Evolutionary conservation across 306 rosid genomes (phyloP).

Genomic region (Prunus mongolica): DNA sequence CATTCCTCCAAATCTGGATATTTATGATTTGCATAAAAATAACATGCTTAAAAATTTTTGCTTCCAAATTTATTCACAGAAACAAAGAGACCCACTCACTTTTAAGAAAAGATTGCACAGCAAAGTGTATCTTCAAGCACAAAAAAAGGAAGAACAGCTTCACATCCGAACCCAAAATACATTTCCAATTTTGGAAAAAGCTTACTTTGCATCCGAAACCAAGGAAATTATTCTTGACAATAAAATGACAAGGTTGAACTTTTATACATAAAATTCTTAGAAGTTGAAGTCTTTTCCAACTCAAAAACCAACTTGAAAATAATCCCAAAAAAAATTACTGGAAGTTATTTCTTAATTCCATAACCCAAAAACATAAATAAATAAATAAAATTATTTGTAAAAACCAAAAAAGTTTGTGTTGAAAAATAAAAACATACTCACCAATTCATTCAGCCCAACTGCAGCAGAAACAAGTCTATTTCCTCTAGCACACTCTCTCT

Average conservation of each 20-base stretch:
- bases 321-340: neutral
- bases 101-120: slow-evolving; percentile 5
- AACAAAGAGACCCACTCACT: neutral
- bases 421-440: neutral
- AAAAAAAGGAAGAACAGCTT: neutral
- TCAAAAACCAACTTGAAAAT: slow-evolving; percentile 6
- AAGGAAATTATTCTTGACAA: neutral
- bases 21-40: neutral
- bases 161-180: neutral
- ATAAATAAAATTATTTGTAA: neutral
- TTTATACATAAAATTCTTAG: neutral
- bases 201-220: neutral
- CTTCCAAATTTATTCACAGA: neutral
- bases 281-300: neutral
- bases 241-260: neutral
- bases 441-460: slow-evolving; percentile 20
- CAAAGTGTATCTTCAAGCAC: neutral
- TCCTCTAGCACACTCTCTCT: neutral
- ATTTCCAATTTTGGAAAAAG: neutral
- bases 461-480: neutral
- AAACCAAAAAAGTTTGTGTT: neutral
- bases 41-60: neutral
- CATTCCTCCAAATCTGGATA: slow-evolving; percentile 23
- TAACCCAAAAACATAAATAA: neutral
- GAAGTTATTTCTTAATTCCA: neutral